phyloP scores from a whole-genome alignment of 2,329 filamentous ascomycete genomes.

The Fusarium coicis region DNA sequence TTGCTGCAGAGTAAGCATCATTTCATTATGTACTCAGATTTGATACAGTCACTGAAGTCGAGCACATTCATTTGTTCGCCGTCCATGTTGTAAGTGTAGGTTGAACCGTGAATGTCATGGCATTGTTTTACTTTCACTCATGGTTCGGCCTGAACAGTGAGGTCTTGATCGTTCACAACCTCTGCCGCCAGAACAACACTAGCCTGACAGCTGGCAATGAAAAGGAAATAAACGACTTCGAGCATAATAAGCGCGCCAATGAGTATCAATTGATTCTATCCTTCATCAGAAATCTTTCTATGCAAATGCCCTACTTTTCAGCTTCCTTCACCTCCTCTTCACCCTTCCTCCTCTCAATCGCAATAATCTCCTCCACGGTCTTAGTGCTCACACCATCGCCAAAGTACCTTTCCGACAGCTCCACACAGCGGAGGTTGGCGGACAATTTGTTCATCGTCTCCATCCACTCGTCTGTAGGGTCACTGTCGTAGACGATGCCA shows the following conservation, averaged over 20 bases:
- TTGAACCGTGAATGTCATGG: background rate
- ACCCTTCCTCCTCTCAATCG: constrained; percentile 42
- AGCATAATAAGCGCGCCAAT: background rate
- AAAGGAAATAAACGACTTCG: background rate
- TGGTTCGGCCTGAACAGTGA: background rate
- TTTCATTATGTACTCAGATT: background rate
- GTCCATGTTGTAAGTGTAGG: background rate
- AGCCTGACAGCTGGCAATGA: background rate
- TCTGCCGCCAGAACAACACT: background rate
- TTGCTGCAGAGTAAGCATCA: background rate
- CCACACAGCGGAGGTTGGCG: constrained; percentile 45
- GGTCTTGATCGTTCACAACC: background rate
- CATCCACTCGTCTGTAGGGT: constrained; percentile 92
- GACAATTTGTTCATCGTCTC: constrained; percentile 95
- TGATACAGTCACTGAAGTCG: background rate
- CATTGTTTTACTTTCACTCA: no score
- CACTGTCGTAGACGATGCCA: constrained; percentile 94
- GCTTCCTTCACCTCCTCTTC: constrained; percentile 41
- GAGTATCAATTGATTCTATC: background rate
- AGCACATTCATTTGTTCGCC: background rate
- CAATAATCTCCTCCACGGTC: constrained; percentile 44
- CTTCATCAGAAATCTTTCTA: background rate
- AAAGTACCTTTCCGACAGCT: constrained; percentile 43
- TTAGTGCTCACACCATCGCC: constrained; percentile 41
- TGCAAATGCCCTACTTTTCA: background rate